Conservation (phyloP, 2,329 filamentous ascomycete genomes). For the Fusarium floridanum region DNA sequence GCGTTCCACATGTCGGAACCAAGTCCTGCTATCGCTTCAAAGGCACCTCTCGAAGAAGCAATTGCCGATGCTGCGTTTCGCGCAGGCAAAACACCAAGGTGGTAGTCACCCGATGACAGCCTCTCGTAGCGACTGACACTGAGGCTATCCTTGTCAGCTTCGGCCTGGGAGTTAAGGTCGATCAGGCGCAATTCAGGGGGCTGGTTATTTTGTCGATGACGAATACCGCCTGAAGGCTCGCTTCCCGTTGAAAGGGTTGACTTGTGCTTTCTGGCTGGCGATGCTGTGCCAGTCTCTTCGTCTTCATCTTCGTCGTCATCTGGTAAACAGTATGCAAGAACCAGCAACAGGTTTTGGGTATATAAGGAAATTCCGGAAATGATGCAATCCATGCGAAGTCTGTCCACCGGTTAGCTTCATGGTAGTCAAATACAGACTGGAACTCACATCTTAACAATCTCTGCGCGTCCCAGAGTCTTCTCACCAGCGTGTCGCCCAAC, state of each 20-base stretch:
- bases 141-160: conserved; percentile 88
- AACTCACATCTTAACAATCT: conserved; percentile 91
- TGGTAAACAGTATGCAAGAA: conserved; percentile 89
- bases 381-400: conserved; percentile 95
- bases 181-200: conserved; percentile 93
- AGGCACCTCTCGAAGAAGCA: conserved; percentile 75
- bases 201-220: conserved; percentile 80
- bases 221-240: conserved; percentile 74
- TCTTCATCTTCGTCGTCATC: conserved; percentile 72
- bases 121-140: conserved; percentile 89
- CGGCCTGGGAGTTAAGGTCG: conserved; percentile 87
- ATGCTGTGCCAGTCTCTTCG: conserved; percentile 38
- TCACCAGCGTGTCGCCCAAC: conserved; percentile 76
- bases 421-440: conserved; percentile 68
- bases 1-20: conserved; percentile 89
- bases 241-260: conserved; percentile 61
- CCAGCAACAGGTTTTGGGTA: conserved; percentile 89
- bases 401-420: conserved; percentile 61
- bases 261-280: conserved; percentile 55
- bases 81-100: conserved; percentile 85
- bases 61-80: conserved; percentile 73
- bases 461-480: conserved; percentile 81
- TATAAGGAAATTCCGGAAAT: conserved; percentile 98
- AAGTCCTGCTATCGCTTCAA: conserved; percentile 81
- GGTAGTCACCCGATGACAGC: conserved; percentile 90